Percentiles rank a stretch among this genome's conserved stretches.
Conservation (phyloP, 75 land plant genomes). For the Cryptomeria japonica region DNA sequence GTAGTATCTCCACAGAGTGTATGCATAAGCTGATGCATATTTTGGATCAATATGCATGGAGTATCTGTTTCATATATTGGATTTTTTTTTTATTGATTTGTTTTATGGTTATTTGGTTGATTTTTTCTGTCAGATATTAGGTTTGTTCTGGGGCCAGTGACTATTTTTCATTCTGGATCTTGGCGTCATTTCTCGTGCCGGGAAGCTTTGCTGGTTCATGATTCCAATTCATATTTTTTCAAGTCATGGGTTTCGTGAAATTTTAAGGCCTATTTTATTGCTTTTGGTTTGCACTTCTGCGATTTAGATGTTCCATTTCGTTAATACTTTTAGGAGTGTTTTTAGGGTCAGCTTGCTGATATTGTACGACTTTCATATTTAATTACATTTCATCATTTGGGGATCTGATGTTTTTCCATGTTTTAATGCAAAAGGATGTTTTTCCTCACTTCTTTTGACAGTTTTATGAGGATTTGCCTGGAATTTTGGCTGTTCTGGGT, state of each 20-base stretch:
- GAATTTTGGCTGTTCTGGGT: neutral
- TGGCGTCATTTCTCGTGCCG: neutral
- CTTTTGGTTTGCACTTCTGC: neutral
- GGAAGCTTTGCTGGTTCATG: neutral
- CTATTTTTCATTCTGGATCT: neutral
- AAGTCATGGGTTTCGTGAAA: neutral
- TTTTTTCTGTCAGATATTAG: neutral
- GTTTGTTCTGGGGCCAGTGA: neutral
- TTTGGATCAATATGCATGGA: slow-evolving; percentile 6
- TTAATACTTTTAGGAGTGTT: neutral
- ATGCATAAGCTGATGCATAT: slow-evolving; percentile 18
- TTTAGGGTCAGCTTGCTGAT: neutral
- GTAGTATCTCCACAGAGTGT: slow-evolving; percentile 24
- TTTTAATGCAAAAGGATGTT: neutral
- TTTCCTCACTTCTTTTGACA: neutral
- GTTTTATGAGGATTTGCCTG: neutral
- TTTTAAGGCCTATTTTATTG: neutral
- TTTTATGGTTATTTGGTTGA: neutral
- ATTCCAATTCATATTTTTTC: neutral
- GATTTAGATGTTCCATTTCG: neutral
- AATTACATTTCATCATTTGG: neutral
- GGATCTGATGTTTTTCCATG: neutral
- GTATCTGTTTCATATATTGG: neutral
- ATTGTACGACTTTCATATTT: neutral
- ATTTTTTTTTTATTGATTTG: neutral